A percentile compares a stretch with the other conserved stretches of the same genome.
These are phyloP conservation scores for Dipteronia sinensis DNA, from an alignment of 345 rosid genomes.

Conservation along the genomic window DNA sequence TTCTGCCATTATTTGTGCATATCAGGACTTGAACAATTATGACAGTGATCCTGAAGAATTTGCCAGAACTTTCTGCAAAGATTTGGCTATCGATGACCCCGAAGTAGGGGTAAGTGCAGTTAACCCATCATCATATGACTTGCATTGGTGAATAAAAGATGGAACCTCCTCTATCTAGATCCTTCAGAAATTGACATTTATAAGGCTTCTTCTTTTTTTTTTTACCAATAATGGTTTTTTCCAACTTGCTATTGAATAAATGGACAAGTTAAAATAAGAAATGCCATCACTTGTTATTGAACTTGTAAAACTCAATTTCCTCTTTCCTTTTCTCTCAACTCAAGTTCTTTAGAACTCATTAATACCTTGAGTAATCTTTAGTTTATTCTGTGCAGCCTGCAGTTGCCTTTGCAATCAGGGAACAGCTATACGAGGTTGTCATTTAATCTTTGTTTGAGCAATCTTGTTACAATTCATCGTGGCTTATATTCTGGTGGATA, in stretches of 20 bases:
- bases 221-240: neutral
- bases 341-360: slow-evolving; percentile 1
- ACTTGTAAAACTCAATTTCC: neutral
- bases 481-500: neutral
- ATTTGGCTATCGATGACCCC: slow-evolving; percentile 85
- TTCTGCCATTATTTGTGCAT: slow-evolving; percentile 2
- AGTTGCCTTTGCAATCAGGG: slow-evolving; percentile 91
- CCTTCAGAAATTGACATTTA: slow-evolving; percentile 6
- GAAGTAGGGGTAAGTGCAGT: slow-evolving; percentile 85
- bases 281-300: neutral
- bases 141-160: neutral
- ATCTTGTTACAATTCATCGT: slow-evolving; percentile 5
- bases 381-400: slow-evolving; percentile 69
- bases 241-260: neutral
- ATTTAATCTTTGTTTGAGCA: neutral
- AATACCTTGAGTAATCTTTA: neutral
- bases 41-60: slow-evolving; percentile 96
- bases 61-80: slow-evolving; percentile 82
- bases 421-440: slow-evolving; percentile 88
- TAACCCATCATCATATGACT: slow-evolving; percentile 5
- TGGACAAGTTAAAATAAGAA: neutral
- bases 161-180: neutral
- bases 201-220: neutral
- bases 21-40: slow-evolving; percentile 87
- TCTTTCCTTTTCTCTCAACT: neutral